Percentiles rank a stretch among this genome's conserved stretches.
phyloP scores from a whole-genome alignment of 2,329 filamentous ascomycete species.

The Blumeriella jaapii region DNA sequence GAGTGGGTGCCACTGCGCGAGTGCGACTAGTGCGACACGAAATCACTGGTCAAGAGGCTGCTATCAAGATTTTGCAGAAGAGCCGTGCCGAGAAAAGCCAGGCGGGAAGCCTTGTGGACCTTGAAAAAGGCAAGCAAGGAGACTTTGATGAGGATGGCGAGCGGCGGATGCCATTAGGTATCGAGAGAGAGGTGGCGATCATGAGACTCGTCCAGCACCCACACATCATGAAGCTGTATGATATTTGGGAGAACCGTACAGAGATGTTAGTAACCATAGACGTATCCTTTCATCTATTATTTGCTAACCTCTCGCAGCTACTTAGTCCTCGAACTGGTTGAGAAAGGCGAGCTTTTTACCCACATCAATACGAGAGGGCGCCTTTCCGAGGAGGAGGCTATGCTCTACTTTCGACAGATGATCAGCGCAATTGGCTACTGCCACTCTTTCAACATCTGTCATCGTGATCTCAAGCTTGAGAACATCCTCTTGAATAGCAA shows the following conservation, averaged over 20 bases:
- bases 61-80: conserved; percentile 92
- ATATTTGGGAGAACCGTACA: conserved; percentile 94
- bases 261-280: conserved; percentile 59
- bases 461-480: conserved; percentile 92
- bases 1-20: conserved; percentile 78
- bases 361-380: conserved; percentile 67
- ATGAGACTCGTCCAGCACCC: conserved; percentile 94
- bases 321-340: conserved; percentile 84
- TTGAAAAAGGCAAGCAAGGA: conserved; percentile 54
- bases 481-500: conserved; percentile 78
- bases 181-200: conserved; percentile 91
- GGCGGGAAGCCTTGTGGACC: conserved; percentile 72
- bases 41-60: conserved; percentile 67
- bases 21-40: conserved; percentile 78
- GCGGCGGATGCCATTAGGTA: conserved; percentile 69
- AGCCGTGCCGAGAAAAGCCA: conserved; percentile 68
- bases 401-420: conserved; percentile 85
- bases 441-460: conserved; percentile 88
- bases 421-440: conserved; percentile 87
- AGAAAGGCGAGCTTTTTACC: conserved; percentile 60
- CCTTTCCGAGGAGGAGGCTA: conserved; percentile 67
- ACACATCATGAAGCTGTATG: conserved; percentile 87
- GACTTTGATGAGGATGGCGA: conserved; percentile 50
- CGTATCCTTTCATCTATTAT: no score
- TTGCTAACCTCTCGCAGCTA: conserved; percentile 52